phyloP scores from a whole-genome alignment of 495 filamentous ascomycete genomes.

The Sabuloglossum arenarium region DNA sequence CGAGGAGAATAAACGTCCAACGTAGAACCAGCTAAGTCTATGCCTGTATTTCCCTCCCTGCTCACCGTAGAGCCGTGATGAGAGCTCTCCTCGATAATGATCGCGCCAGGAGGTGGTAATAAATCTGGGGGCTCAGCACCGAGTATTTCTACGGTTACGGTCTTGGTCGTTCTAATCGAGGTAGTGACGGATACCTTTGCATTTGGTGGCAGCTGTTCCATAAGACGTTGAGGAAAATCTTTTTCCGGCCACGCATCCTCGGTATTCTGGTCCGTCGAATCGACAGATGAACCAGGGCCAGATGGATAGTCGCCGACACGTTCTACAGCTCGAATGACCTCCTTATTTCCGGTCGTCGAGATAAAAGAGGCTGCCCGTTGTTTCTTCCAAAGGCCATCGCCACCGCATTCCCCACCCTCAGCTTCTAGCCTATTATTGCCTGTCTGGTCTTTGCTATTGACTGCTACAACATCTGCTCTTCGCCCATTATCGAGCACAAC shows the following conservation, averaged over 20 bases:
- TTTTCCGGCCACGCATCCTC: constrained; percentile 21
- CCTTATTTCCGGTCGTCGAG: not conserved
- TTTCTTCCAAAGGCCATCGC: not conserved
- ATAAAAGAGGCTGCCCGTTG: not conserved
- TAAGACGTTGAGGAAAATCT: constrained; percentile 24
- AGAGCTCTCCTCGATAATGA: constrained; percentile 35
- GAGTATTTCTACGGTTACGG: constrained; percentile 50
- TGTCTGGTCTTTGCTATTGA: not conserved
- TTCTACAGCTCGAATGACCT: not conserved
- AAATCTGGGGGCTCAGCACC: constrained; percentile 37
- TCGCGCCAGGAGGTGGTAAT: constrained; percentile 40
- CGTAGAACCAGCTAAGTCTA: not conserved
- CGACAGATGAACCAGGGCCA: not conserved
- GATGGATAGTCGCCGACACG: not conserved
- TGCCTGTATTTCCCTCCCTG: not conserved
- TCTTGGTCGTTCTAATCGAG: constrained; percentile 40
- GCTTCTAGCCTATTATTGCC: not conserved
- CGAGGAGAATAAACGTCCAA: constrained; percentile 13
- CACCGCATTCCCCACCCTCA: not conserved
- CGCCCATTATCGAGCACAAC: constrained; percentile 34
- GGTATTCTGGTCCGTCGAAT: not conserved
- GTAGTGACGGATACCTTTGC: constrained; percentile 41
- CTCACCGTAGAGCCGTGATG: constrained; percentile 3
- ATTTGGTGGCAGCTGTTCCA: constrained; percentile 24
- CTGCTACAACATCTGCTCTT: constrained; percentile 22